These are phyloP conservation scores for Geotrichum aggregatum DNA, from an alignment of 1,139 yeast species.

Conservation along the genomic window DNA sequence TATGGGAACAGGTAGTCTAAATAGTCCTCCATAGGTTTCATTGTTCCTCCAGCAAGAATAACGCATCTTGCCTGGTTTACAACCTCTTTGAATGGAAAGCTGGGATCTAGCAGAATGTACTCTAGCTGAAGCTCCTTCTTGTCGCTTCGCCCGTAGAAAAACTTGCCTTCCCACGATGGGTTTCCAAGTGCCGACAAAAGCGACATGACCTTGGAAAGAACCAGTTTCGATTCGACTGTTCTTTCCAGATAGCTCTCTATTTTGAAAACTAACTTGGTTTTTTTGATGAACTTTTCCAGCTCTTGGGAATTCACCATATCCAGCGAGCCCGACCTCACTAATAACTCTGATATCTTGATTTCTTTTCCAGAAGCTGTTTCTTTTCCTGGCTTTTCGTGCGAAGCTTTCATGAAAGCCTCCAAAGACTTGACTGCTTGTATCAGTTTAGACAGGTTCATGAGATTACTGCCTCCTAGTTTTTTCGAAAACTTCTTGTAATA, in stretches of 20 bases:
- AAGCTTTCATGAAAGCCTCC: slow-evolving; percentile 44
- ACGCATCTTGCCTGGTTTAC: slow-evolving; percentile 67
- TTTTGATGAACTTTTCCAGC: slow-evolving; percentile 58
- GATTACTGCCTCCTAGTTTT: slow-evolving; percentile 67
- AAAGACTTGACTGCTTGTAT: slow-evolving; percentile 54
- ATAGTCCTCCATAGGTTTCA: slow-evolving; percentile 84
- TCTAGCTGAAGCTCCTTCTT: slow-evolving; percentile 43
- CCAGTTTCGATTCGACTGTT: slow-evolving; percentile 41
- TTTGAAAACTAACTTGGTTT: slow-evolving; percentile 78
- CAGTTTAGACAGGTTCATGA: slow-evolving; percentile 64
- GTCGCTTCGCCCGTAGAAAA: slow-evolving; percentile 55
- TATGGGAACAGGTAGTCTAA: slow-evolving; percentile 63
- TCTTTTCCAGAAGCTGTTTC: slow-evolving; percentile 51
- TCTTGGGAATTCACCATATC: slow-evolving; percentile 70
- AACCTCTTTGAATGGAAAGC: slow-evolving; percentile 61
- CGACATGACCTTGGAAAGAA: slow-evolving; percentile 60
- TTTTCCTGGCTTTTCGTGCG: slow-evolving; percentile 29
- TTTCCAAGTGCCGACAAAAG: slow-evolving; percentile 66
- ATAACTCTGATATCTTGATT: slow-evolving; percentile 51
- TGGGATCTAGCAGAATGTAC: slow-evolving; percentile 79
- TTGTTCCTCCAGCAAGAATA: slow-evolving; percentile 89
- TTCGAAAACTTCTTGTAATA: slow-evolving; percentile 60
- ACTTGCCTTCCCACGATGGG: slow-evolving; percentile 76
- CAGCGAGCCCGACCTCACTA: slow-evolving; percentile 52
- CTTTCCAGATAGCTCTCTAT: slow-evolving; percentile 65